Conservation (phyloP, 805 yeast genomes). For the Wickerhamia fluorescens region DNA sequence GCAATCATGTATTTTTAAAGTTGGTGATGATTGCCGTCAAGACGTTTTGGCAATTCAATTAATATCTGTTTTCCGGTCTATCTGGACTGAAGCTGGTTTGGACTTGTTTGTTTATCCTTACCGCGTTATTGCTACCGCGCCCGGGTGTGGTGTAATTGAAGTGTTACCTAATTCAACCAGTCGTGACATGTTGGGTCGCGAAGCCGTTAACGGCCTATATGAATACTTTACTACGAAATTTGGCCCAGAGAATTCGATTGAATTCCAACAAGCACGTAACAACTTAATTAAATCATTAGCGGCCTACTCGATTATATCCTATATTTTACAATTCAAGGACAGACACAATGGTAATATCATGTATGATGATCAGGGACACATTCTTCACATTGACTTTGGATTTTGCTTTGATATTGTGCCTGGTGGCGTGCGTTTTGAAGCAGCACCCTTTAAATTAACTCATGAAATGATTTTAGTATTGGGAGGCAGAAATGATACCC, state of each 20-base stretch:
- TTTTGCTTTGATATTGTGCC: conserved; percentile 98
- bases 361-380: conserved; percentile 93
- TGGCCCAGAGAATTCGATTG: conserved; percentile 89
- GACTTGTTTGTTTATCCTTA: conserved; percentile 90
- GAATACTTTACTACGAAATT: conserved; percentile 88
- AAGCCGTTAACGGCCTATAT: conserved; percentile 93
- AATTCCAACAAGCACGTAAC: conserved; percentile 85
- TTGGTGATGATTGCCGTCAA: conserved; percentile 98
- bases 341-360: conserved; percentile 97
- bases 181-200: conserved; percentile 97
- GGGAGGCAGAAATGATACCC: conserved; percentile 86
- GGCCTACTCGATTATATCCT: conserved; percentile 88
- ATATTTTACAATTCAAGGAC: conserved; percentile 88
- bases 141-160: conserved; percentile 98
- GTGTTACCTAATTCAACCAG: conserved; percentile 93
- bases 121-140: conserved; percentile 96
- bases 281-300: conserved; percentile 92
- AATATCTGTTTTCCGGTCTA: conserved; percentile 83
- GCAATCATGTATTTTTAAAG: conserved; percentile 97
- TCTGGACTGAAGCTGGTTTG: conserved; percentile 82
- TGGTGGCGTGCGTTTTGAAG: conserved; percentile 96
- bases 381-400: conserved; percentile 95
- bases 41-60: conserved; percentile 91
- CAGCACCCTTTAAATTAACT: conserved; percentile 95
- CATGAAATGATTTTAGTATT: conserved; percentile 93